These are phyloP conservation scores for Abelmoschus esculentus DNA, from an alignment of 345 rosid species.

Conservation along the genomic window DNA sequence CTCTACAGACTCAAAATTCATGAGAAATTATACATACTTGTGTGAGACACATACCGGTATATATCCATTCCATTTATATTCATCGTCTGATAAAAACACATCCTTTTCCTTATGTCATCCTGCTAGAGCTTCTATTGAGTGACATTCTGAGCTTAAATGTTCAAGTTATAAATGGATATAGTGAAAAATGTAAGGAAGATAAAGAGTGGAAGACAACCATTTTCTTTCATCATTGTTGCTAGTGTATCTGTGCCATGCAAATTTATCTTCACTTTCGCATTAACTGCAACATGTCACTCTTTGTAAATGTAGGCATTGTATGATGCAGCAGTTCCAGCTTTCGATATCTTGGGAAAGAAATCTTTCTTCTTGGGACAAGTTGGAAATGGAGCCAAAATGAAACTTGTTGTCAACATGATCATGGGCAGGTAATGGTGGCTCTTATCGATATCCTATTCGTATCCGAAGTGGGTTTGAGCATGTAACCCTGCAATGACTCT, in stretches of 20 bases:
- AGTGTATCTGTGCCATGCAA: neutral
- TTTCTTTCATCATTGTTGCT: neutral
- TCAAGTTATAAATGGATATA: neutral
- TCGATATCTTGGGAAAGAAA: constrained; percentile 77
- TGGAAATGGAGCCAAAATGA: constrained; percentile 96
- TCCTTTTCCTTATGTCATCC: neutral
- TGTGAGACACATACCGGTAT: neutral
- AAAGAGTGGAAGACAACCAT: neutral
- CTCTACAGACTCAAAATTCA: neutral
- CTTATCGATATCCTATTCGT: neutral
- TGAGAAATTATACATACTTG: neutral
- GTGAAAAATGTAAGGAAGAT: neutral
- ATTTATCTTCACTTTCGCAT: constrained; percentile 1
- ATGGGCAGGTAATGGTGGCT: constrained; percentile 72
- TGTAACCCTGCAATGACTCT: neutral
- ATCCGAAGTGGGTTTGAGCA: neutral
- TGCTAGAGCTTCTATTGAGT: neutral
- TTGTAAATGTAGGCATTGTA: constrained; percentile 43
- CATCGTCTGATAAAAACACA: neutral
- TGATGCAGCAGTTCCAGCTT: constrained; percentile 68
- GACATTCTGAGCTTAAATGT: neutral
- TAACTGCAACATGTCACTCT: constrained; percentile 4
- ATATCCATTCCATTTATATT: neutral
- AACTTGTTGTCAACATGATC: constrained; percentile 91
- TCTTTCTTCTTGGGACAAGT: constrained; percentile 80